Evolutionary conservation across 1,139 yeast species (phyloP).

Genomic region (Hyphopichia wangnamkhiaoensis): DNA sequence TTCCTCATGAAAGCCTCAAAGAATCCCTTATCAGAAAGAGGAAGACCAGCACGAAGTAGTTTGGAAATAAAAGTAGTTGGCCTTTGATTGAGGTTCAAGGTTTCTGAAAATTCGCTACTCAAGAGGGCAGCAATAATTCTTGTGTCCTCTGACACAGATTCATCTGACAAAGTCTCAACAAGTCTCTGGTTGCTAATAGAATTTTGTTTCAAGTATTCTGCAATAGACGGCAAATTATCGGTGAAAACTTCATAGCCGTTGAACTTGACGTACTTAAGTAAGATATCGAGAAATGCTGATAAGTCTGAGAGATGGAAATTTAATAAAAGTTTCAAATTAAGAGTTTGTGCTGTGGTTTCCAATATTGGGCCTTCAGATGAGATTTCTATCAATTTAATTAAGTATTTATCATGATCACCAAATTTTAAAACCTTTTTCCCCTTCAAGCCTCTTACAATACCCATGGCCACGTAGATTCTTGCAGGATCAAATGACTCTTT

Average conservation of each 20-base stretch:
- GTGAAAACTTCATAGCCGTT: conserved; percentile 38
- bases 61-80: conserved; percentile 16
- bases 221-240: conserved; percentile 30
- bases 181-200: not conserved
- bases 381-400: conserved; percentile 51
- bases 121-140: not conserved
- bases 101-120: not conserved
- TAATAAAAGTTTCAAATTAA: conserved; percentile 48
- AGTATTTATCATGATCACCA: conserved; percentile 28
- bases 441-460: conserved; percentile 55
- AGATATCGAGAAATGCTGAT: conserved; percentile 24
- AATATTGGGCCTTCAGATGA: conserved; percentile 62
- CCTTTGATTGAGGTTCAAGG: not conserved
- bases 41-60: conserved; percentile 20
- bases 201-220: conserved; percentile 16
- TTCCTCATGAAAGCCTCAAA: conserved; percentile 14
- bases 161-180: not conserved
- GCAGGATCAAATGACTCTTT: conserved; percentile 71
- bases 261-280: conserved; percentile 43
- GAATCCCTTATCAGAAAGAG: conserved; percentile 13
- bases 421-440: conserved; percentile 23
- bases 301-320: conserved; percentile 23
- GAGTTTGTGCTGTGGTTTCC: conserved; percentile 50
- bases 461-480: conserved; percentile 60
- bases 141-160: not conserved